phyloP scores from a whole-genome alignment of 768 basidiomycete genomes.

The Ramaria rubella region DNA sequence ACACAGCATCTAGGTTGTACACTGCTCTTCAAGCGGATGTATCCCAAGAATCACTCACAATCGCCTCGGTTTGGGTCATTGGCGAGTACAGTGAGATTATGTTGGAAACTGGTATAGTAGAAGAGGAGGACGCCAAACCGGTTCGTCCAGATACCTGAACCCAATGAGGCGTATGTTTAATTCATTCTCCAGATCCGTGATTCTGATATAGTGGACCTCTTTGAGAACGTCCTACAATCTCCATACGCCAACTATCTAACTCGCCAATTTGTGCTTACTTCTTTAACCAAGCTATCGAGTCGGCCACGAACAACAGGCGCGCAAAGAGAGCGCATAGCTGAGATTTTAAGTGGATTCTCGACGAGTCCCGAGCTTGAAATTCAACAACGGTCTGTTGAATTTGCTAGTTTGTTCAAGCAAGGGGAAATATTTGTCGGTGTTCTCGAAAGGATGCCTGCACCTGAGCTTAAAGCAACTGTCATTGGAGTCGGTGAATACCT shows the following conservation, averaged over 20 bases:
- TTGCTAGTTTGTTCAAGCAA: slow-evolving; percentile 74
- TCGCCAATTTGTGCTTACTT: slow-evolving; percentile 87
- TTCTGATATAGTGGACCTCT: slow-evolving; percentile 76
- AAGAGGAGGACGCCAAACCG: slow-evolving; percentile 63
- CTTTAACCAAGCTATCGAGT: slow-evolving; percentile 84
- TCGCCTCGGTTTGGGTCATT: slow-evolving; percentile 91
- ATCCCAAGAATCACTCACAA: slow-evolving; percentile 92
- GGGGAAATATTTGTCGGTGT: slow-evolving; percentile 78
- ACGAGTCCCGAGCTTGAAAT: slow-evolving; percentile 89
- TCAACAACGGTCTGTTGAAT: slow-evolving; percentile 95
- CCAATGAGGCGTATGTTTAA: slow-evolving; percentile 2
- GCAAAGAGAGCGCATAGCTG: slow-evolving; percentile 75
- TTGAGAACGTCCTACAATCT: slow-evolving; percentile 82
- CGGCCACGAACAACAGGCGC: slow-evolving; percentile 56
- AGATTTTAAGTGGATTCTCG: slow-evolving; percentile 73
- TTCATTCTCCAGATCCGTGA: slow-evolving; percentile 53
- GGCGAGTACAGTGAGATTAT: slow-evolving; percentile 94
- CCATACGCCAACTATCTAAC: slow-evolving; percentile 90
- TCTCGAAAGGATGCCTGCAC: slow-evolving; percentile 97
- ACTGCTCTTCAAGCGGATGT: slow-evolving; percentile 83
- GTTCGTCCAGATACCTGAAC: slow-evolving; percentile 34
- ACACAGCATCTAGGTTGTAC: slow-evolving; percentile 89
- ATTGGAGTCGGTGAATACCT: slow-evolving; percentile 73
- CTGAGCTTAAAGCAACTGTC: slow-evolving; percentile 94
- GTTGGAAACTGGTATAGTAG: slow-evolving; percentile 76